These are phyloP conservation scores for Trichoderma aggressivum DNA, from an alignment of 2,329 filamentous ascomycete genomes.

Conservation along the genomic window DNA sequence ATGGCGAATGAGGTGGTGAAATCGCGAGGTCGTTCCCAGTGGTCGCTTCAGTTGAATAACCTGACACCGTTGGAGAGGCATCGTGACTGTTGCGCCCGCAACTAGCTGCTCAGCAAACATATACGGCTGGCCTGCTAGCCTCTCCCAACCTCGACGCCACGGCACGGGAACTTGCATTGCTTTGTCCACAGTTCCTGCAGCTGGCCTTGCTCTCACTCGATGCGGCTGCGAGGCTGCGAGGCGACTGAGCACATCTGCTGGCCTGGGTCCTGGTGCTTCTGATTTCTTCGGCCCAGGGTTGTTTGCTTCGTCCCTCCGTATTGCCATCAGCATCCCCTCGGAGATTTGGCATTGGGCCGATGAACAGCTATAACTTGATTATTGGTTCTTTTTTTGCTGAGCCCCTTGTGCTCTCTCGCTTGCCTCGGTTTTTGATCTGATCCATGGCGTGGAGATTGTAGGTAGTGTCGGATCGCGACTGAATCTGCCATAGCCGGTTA, in stretches of 20 bases:
- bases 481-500: neutral
- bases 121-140: neutral
- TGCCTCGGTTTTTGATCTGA: neutral
- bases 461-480: neutral
- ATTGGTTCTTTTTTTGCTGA: neutral
- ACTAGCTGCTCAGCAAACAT: neutral
- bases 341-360: neutral
- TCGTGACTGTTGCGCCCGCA: neutral
- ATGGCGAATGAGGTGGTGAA: neutral
- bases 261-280: neutral
- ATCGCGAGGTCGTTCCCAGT: neutral
- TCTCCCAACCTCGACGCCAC: neutral
- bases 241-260: neutral
- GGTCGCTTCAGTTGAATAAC: neutral
- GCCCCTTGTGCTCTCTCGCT: neutral
- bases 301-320: neutral
- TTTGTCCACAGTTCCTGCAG: conserved; percentile 4
- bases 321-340: neutral
- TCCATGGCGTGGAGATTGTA: neutral
- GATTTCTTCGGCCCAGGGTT: neutral
- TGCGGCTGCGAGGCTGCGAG: neutral
- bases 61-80: neutral
- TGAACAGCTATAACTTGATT: neutral
- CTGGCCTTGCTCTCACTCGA: neutral
- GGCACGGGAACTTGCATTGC: conserved; percentile 11